phyloP scores from a whole-genome alignment of 176 grass and related monocot species.

The Zoysia japonica region DNA sequence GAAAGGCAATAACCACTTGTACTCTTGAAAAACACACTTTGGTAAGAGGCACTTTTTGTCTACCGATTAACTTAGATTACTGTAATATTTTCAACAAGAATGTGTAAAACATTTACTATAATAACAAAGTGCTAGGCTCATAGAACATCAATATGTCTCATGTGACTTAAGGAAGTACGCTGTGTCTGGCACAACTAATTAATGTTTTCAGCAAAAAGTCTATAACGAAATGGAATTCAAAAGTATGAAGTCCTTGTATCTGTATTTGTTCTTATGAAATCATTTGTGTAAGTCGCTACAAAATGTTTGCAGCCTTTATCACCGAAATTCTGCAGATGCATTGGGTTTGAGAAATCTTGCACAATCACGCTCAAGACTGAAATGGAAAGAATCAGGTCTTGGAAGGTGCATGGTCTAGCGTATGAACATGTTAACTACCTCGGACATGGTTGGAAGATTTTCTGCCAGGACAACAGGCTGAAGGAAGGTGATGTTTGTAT shows the following conservation, averaged over 20 bases:
- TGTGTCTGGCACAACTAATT: no score
- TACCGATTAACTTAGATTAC: no score
- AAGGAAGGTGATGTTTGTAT: constrained; percentile 6
- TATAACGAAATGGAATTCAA: no score
- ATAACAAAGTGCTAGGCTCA: no score
- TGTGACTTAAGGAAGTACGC: no score
- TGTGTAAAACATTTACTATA: no score
- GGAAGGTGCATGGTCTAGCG: not conserved
- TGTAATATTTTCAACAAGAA: no score
- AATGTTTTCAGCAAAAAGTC: no score
- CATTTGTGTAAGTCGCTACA: no score
- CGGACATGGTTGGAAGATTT: not conserved
- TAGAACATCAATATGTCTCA: no score
- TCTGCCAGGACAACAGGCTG: not conserved
- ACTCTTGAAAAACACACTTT: not conserved
- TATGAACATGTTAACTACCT: not conserved
- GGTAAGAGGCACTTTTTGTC: not conserved
- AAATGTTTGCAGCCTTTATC: constrained; percentile 21
- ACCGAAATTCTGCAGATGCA: not conserved
- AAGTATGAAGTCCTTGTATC: not conserved
- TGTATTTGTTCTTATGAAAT: not conserved
- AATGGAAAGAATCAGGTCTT: not conserved
- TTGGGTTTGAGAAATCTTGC: constrained; percentile 1
- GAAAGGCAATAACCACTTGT: not conserved
- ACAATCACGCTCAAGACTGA: not conserved